Base-by-base conservation (phyloP, 2,329 filamentous ascomycete species). In the Aspergillus texensis region DNA sequence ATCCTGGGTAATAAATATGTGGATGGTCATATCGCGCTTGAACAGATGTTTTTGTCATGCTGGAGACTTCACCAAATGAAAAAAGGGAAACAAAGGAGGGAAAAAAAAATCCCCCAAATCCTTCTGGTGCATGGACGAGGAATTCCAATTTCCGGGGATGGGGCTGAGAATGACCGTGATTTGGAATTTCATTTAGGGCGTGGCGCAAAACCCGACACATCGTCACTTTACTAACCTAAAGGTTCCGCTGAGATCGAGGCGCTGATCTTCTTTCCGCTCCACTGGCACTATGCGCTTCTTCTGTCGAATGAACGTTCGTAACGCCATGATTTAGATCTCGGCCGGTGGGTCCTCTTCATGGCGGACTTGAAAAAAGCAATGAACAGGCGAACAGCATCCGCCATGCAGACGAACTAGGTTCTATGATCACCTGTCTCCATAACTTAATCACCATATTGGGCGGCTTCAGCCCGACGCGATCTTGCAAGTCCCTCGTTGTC, bases 181-280 rank as follows among this genome's bases (percentile, higher is more conserved):
- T 71, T 71, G 69, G 69, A 70, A 72, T 71, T 69, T 32, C 16
- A 58, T 61, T 62, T 61, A 62, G 65, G 62, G 63, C 61, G 67
- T 67, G 65, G 66, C 67, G 68, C 65, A 67, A 53, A 63, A 54
- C 59, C 64, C 64, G 57, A 65, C 63, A 63, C 59, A 64, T 63
- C 64, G 57, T 65, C 55, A 58, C 61, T 62, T 39, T 12, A 24
- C 52, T 39, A 41, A 55, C 46, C 46, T 48, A 32, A 54, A 65
- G 45, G 53, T 59, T 65, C 61, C 61, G 58, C 65, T 61, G 45
- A 68, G 63, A 68, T 67, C 64, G 67, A 58, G 62, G 57, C 62
- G 65, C 58, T 66, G 68, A 67, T 69, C 66, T 58, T 61, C 21
- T 19, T 52, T 57, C 60, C 56, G 62, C 30, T 62, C 64, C 63